Evolutionary conservation across 768 basidiomycete species (phyloP), one percentile per base, ranked within the genome.

Genomic region (Boletus huronensis): DNA sequence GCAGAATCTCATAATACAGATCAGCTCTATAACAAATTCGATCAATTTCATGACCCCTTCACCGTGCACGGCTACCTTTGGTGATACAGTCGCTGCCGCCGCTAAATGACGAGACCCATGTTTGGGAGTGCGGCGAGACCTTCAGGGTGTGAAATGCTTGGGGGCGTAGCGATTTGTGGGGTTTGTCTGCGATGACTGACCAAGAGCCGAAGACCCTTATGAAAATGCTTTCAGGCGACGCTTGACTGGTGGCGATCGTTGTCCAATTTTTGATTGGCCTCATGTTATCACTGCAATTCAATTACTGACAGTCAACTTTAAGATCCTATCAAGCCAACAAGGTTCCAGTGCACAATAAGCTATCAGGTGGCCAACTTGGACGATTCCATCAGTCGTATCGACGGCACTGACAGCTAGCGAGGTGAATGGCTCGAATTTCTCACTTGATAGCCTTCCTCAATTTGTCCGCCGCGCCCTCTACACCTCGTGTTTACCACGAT

Each of bases 401-500:
- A 34, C 54, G 54, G 49, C 61, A 49, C 36, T 39, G 35, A 51
- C 23, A 57, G 48, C 34, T 32, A 35, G 52, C 58, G 53, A 59
- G 58, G 52, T 49, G 58, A 54, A 55, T 43, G 14, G 41, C n/a
- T 34, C 32, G 42, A 41, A 45, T 51, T 48, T 54, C 53, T 62
- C 45, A 32, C 53, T 48, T 58, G 44, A 34, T 50, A 39, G 32
- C 46, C 31, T 25, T 34, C 49, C 58, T 55, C 35, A 32, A 67
- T 56, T 57, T 45, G 45, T 50, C 53, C 56, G 31, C 46, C 57
- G 43, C 49, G 58, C 56, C 58, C 58, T 58, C 53, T 41, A 23
- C 50, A 36, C 69, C 70, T 71, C 68, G 58, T 70, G 69, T 67
- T 61, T 44, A 60, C 67, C 68, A 70, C 69, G 68, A 59, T 70